These are phyloP conservation scores for Colletotrichum karsti DNA, from an alignment of 2,329 filamentous ascomycete species.

Conservation along the genomic window DNA sequence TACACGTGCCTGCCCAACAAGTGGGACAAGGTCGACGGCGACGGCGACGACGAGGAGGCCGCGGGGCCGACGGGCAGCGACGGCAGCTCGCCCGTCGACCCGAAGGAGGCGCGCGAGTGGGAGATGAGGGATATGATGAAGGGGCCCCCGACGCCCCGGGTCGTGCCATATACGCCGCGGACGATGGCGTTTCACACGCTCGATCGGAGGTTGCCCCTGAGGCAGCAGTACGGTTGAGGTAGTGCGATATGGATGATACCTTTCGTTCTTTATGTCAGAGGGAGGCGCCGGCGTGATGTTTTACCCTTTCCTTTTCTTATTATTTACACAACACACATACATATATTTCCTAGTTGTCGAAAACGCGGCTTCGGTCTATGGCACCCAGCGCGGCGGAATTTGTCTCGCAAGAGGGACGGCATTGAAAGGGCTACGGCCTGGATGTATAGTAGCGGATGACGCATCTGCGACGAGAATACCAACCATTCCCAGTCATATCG, in stretches of 20 bases:
- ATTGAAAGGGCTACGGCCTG: not conserved
- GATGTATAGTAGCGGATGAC: not conserved
- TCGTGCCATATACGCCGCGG: slow-evolving; percentile 67
- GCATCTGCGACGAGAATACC: not conserved
- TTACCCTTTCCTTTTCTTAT: not conserved
- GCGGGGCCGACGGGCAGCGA: slow-evolving; percentile 33
- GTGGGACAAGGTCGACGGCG: slow-evolving; percentile 57
- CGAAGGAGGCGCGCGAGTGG: slow-evolving; percentile 54
- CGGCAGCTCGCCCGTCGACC: slow-evolving; percentile 40
- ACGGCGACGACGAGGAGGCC: too few species aligned
- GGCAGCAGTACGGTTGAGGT: slow-evolving; percentile 39
- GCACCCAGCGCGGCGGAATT: not conserved
- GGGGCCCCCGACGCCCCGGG: slow-evolving; percentile 43
- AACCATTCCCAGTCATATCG: not conserved
- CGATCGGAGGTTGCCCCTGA: slow-evolving; percentile 64
- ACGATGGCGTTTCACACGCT: slow-evolving; percentile 74
- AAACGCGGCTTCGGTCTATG: not conserved
- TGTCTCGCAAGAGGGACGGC: not conserved
- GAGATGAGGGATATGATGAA: slow-evolving; percentile 66
- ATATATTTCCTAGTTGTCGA: not conserved
- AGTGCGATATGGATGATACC: not conserved
- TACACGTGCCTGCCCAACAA: slow-evolving; percentile 67
- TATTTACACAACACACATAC: not conserved
- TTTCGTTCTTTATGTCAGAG: not conserved
- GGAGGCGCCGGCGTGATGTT: not conserved